Base-by-base conservation (phyloP, 2,329 filamentous ascomycete genomes). In the Phyllosticta citriasiana region DNA sequence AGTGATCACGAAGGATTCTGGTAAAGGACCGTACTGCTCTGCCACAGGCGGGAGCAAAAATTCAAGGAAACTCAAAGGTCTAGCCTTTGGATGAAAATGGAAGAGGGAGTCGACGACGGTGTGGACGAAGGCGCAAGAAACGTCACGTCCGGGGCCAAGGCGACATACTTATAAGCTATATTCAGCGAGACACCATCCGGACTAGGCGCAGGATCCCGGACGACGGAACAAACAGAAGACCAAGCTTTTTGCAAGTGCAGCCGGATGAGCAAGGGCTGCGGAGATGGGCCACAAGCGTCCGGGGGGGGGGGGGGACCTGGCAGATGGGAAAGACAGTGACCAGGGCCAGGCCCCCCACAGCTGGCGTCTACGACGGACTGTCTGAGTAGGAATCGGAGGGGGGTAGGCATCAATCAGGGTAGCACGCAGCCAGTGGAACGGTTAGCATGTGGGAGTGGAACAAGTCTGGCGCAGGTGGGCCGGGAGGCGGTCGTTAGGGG, bases 21-120 rank as follows among this genome's bases (percentile, higher is more conserved):
- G 40, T 22, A 24, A 62, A 62, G 60, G 60, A 62, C 30, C 8
- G 55, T 59, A 40, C 53, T 57, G 60, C 26, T 62, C 60, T 25
- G 60, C 60, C 60, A 26, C 60, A 62, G 60, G 60, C 60, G 24
- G 10, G 55, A 62, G 26, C 60, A 51, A 61, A 61, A n/a, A 56
- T 40, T 50, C n/a, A 57, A 61, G 19, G 53, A 57, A 61, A 50
- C 7, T 14, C 19, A 53, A 61, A 61, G 59, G 54, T 26, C 59
- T 61, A 57, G 59, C 59, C 59, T 61, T 53, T 47, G 25, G 59
- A 14, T 59, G 59, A n/a, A 33, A 25, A 25, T 30, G 26, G 54
- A 27, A 40, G 33, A 53, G 47, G 27, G n/a, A 50, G 22, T 40
- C 52, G 52, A 53, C 52, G 52, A 25, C 2, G 52, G 52, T 27